Conservation (phyloP, 306 rosid species). For the Fagus sylvatica region DNA sequence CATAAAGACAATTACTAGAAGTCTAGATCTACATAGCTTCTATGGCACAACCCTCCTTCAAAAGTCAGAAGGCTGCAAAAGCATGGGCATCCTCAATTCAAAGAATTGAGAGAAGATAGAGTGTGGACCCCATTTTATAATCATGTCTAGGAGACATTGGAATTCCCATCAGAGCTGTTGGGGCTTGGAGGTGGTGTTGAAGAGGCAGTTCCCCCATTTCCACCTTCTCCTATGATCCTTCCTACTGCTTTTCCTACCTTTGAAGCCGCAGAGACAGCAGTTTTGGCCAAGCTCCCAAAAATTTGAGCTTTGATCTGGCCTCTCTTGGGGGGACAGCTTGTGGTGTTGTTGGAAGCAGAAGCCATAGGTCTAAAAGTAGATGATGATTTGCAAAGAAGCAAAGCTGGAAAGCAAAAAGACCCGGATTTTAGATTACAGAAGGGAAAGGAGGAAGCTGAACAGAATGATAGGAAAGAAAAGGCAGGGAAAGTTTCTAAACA, state of each 20-base stretch:
- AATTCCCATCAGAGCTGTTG: slow-evolving; percentile 25
- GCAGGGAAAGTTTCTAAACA: too few relatives aligned
- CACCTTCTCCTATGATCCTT: not conserved
- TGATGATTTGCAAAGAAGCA: not conserved
- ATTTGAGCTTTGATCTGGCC: slow-evolving; percentile 42
- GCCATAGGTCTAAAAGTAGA: slow-evolving; percentile 20
- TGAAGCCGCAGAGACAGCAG: slow-evolving; percentile 19
- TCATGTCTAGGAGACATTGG: not conserved
- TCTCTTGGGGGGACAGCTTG: slow-evolving; percentile 29
- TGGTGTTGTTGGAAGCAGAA: not conserved
- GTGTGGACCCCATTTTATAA: not conserved
- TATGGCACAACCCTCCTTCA: too few relatives aligned
- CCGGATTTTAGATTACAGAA: not conserved
- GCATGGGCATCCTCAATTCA: not conserved
- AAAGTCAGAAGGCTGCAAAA: too few relatives aligned
- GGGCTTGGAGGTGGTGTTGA: slow-evolving; percentile 33
- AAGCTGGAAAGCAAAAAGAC: not conserved
- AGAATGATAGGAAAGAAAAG: not conserved
- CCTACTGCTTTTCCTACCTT: slow-evolving; percentile 12
- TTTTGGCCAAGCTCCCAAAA: slow-evolving; percentile 27
- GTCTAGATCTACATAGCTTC: too few relatives aligned
- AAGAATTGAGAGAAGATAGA: not conserved
- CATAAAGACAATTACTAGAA: too few relatives aligned
- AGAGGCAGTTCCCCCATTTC: slow-evolving; percentile 3
- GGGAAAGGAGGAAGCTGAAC: too few relatives aligned